These are phyloP conservation scores for Medicago ruthenica DNA, from an alignment of 306 rosid species.

Conservation along the genomic window DNA sequence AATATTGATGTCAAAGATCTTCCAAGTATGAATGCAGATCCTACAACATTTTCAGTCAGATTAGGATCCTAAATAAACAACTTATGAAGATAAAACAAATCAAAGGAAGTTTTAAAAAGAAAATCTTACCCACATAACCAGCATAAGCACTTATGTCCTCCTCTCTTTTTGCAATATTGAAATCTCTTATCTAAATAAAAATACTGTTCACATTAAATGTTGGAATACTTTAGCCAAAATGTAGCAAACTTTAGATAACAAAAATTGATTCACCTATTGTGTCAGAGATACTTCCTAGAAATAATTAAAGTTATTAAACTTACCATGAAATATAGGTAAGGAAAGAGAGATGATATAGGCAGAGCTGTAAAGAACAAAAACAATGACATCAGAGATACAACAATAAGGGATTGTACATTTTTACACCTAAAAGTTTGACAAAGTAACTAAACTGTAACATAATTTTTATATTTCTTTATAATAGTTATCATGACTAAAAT, in stretches of 20 bases:
- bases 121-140: slow-evolving; percentile 73
- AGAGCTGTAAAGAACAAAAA: slow-evolving; percentile 38
- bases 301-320: not conserved
- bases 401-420: no score
- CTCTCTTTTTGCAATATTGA: slow-evolving; percentile 70
- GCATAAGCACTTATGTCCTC: slow-evolving; percentile 82
- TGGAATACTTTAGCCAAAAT: no score
- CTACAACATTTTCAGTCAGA: slow-evolving; percentile 49
- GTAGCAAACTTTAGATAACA: not conserved
- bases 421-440: no score
- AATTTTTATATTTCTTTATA: no score
- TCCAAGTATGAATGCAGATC: slow-evolving; percentile 84
- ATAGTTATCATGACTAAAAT: no score
- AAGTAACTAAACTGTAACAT: no score
- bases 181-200: slow-evolving; percentile 64
- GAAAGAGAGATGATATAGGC: slow-evolving; percentile 50
- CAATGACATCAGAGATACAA: not conserved
- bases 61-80: slow-evolving; percentile 25
- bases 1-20: no score
- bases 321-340: slow-evolving; percentile 52
- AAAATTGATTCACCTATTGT: not conserved
- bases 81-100: not conserved
- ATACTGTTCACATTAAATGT: not conserved
- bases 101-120: not conserved
- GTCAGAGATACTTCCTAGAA: not conserved